Evolutionary conservation across 495 filamentous ascomycete species (phyloP).

Genomic region (Neurospora sp.): DNA sequence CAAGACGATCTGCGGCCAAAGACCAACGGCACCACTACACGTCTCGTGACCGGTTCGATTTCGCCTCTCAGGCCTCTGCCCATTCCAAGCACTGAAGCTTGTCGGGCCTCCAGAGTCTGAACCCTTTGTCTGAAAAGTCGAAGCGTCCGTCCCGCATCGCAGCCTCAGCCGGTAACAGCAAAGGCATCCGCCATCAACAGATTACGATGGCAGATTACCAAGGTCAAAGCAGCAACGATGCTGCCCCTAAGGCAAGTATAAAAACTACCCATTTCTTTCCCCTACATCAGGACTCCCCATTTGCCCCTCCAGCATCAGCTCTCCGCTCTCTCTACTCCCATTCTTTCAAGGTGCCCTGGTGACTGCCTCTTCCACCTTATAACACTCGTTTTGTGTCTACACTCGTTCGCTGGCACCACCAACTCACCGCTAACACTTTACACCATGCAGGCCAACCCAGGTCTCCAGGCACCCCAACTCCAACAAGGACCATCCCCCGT

Average conservation of each 20-base stretch:
- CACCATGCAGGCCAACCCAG: conserved; percentile 22
- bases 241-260: conserved; percentile 17
- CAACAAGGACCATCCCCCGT: conserved; percentile 21
- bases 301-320: neutral
- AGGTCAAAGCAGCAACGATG: conserved; percentile 18
- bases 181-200: conserved; percentile 2
- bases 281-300: neutral
- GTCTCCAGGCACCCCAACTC: conserved; percentile 17
- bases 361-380: neutral
- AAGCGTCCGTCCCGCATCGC: neutral
- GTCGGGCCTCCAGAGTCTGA: neutral
- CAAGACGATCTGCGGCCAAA: neutral
- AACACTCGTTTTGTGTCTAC: neutral
- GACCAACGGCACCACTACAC: neutral
- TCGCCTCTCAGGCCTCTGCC: neutral
- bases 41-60: neutral
- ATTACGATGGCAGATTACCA: conserved; percentile 13
- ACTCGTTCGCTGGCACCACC: neutral
- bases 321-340: neutral
- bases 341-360: neutral
- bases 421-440: conserved; percentile 2
- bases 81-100: neutral
- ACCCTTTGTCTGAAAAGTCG: neutral
- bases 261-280: neutral
- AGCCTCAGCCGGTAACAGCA: neutral